phyloP scores from a whole-genome alignment of 106 monocot genomes.

The Gastrodia elata region DNA sequence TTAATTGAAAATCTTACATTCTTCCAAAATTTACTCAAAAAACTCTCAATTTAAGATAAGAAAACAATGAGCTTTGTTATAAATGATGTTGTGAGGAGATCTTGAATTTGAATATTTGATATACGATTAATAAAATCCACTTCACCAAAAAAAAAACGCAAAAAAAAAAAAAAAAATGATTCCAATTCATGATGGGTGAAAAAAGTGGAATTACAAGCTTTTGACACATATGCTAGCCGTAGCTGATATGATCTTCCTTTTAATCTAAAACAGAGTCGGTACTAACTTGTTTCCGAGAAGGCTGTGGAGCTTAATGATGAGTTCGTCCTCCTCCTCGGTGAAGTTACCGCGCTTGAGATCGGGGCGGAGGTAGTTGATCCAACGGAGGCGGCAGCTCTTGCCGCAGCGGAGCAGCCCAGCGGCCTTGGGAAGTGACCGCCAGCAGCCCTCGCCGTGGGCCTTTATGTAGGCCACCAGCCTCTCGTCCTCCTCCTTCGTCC shows the following conservation, averaged over 20 bases:
- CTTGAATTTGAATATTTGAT: too few species aligned
- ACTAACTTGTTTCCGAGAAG: conserved; percentile 40
- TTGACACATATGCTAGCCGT: too few species aligned
- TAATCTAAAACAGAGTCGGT: too few species aligned
- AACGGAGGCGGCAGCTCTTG: conserved; percentile 44
- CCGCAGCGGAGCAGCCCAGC: conserved; percentile 32
- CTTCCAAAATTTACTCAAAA: neutral
- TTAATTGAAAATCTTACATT: too few species aligned
- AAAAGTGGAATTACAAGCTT: too few species aligned
- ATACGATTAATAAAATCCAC: too few species aligned
- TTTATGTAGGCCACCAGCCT: conserved; percentile 5
- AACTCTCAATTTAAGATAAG: neutral
- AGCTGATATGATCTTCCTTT: too few species aligned
- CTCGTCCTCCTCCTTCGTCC: conserved; percentile 17
- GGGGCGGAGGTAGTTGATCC: conserved; percentile 46
- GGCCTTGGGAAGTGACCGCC: conserved; percentile 49
- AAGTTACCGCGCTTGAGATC: conserved; percentile 64
- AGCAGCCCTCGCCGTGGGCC: conserved; percentile 29
- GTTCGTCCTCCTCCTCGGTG: conserved; percentile 48
- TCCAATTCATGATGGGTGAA: too few species aligned
- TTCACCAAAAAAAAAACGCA: neutral
- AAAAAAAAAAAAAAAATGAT: too few species aligned
- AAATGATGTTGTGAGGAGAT: too few species aligned
- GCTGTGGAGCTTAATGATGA: conserved; percentile 56
- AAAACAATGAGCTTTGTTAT: too few species aligned